Conservation (phyloP, 768 basidiomycete species). For the Russula brevipes region DNA sequence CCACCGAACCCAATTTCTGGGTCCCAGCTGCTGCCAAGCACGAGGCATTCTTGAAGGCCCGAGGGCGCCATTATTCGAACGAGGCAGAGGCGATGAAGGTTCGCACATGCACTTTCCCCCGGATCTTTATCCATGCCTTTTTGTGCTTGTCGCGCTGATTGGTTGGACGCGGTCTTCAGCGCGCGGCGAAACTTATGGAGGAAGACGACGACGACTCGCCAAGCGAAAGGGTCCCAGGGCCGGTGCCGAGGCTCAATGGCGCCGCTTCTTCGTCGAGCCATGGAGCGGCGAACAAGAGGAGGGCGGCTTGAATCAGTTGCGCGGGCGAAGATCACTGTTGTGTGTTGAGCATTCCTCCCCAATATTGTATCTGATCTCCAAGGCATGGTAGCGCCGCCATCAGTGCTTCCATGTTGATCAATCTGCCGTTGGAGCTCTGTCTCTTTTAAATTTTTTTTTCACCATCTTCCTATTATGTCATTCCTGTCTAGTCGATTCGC, state of each 20-base stretch:
- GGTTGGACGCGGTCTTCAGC: slow-evolving; percentile 37
- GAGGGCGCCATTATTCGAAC: slow-evolving; percentile 83
- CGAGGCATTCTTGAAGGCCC: slow-evolving; percentile 72
- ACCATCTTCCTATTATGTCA: slow-evolving; percentile 3
- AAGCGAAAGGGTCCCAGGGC: background rate
- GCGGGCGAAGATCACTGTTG: background rate
- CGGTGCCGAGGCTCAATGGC: slow-evolving; percentile 4
- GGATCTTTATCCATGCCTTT: slow-evolving; percentile 8
- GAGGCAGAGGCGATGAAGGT: slow-evolving; percentile 94
- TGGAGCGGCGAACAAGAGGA: background rate
- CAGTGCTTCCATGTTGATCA: background rate
- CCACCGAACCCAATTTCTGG: background rate
- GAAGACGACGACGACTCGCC: slow-evolving; percentile 53
- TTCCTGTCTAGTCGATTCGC: background rate
- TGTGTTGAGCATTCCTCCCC: background rate
- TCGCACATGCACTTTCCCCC: slow-evolving; percentile 18
- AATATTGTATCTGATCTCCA: background rate
- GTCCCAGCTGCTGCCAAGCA: slow-evolving; percentile 73
- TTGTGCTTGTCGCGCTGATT: slow-evolving; percentile 21
- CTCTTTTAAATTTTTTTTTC: background rate
- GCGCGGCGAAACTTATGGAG: slow-evolving; percentile 56
- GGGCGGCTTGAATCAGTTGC: background rate
- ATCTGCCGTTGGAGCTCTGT: background rate
- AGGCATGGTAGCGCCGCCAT: background rate
- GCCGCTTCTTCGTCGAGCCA: background rate